Evolutionary conservation across 2,329 filamentous ascomycete species (phyloP), one percentile per base, ranked within the genome.

Genomic region (Sphaerulina populicola): DNA sequence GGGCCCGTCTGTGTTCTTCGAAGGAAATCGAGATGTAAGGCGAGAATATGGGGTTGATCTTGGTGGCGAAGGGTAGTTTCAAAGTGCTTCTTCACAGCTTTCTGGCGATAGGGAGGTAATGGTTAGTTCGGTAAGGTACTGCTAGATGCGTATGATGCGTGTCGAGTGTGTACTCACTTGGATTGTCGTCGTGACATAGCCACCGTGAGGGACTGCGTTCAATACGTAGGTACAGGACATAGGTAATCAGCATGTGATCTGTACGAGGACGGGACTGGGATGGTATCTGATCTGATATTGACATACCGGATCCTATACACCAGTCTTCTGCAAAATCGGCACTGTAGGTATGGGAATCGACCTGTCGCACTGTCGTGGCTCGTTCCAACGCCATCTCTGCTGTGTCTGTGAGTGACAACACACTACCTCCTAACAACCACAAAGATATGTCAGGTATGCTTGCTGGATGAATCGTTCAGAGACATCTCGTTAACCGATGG

Each of bases 151-250:
- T 35, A 27, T 27, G 39, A n/a, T 9, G 29, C 12, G 14, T 15
- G 36, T 43, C 21, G 29, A 41, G n/a, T 39, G n/a, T 39, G 33
- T 37, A 42, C 47, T 47, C 51, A 54, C 57, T 43, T 57, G 55
- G 55, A 88, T 75, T 44, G 77, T 73, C 0, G 80, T 75, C 8
- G 82, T 82, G 12, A 85, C 78, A 60, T 83, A 85, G 52, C 84
- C 84, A 47, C 84, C 84, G 65, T 88, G 82, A 5, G 83, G 83
- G 10, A 87, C 84, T 83, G 61, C 33, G 3, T 33, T 29, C 30
- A 41, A 2, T 14, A 18, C 2, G 18, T 18, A 18, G 4, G 18
- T 18, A 18, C 18, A 18, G n/a, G n/a, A n/a, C n/a, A n/a, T n/a
- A n/a, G n/a, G 18, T 18, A 33, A 27, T 48, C 30, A 52, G 43